A percentile compares a stretch with the other conserved stretches of the same genome.
Evolutionary conservation across 768 basidiomycete species (phyloP).

Genomic region (Pulveroboletus sp.): DNA sequence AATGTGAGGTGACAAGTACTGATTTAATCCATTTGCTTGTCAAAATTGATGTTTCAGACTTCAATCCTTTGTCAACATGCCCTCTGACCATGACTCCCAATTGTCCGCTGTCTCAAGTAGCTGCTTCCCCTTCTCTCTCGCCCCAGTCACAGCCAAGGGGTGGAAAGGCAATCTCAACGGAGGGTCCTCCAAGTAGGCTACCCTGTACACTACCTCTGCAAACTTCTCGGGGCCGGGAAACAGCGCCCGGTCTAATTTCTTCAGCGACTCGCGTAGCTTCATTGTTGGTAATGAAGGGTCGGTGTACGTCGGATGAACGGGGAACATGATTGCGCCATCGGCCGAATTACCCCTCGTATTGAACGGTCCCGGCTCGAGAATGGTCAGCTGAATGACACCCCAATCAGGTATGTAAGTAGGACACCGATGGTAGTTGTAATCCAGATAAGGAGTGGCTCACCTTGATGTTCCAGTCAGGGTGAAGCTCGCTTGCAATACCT

Average conservation of each 20-base stretch:
- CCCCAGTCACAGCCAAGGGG: neutral
- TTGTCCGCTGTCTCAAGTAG: too few relatives aligned
- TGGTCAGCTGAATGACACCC: too few relatives aligned
- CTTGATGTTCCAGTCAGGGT: too few relatives aligned
- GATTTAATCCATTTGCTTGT: too few relatives aligned
- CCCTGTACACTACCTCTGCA: constrained; percentile 4
- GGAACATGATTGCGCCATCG: neutral
- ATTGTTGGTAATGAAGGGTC: constrained; percentile 1
- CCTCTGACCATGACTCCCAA: constrained; percentile 5
- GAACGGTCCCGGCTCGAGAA: constrained; percentile 3
- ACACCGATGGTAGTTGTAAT: too few relatives aligned
- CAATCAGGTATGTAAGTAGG: too few relatives aligned
- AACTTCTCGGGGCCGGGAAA: constrained; percentile 16
- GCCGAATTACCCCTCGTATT: neutral
- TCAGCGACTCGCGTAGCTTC: neutral
- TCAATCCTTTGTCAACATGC: neutral
- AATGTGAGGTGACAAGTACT: too few relatives aligned
- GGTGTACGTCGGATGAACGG: neutral
- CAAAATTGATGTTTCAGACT: too few relatives aligned
- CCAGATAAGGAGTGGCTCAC: too few relatives aligned
- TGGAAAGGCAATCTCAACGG: neutral
- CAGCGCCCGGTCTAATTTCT: neutral
- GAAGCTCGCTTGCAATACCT: too few relatives aligned
- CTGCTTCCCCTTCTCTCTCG: neutral
- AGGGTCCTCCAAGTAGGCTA: too few relatives aligned